Percentiles rank a stretch among this genome's conserved stretches.
These are phyloP conservation scores for Glycine soja DNA, from an alignment of 306 rosid genomes.

Conservation along the genomic window DNA sequence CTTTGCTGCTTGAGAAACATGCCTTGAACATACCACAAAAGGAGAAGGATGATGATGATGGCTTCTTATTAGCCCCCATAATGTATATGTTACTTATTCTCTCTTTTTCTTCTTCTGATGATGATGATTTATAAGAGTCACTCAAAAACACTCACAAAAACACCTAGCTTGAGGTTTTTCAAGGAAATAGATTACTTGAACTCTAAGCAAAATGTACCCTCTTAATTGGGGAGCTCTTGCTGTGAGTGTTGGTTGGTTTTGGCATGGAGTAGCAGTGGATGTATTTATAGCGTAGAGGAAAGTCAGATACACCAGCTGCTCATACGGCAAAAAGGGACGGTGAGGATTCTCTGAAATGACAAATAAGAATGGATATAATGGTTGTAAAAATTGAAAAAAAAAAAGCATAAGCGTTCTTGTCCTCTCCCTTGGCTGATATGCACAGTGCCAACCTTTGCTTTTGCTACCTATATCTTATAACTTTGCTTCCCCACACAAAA, in stretches of 20 bases:
- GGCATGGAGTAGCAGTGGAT: slow-evolving; percentile 27
- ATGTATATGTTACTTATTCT: background rate
- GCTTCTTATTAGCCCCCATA: slow-evolving; percentile 58
- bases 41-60: slow-evolving; percentile 60
- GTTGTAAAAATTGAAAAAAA: too few relatives aligned
- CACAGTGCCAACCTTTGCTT: slow-evolving; percentile 50
- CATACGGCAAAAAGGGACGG: slow-evolving; percentile 55
- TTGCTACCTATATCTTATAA: slow-evolving; percentile 7
- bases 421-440: slow-evolving; percentile 49
- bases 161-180: background rate
- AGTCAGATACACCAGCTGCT: slow-evolving; percentile 23
- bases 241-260: slow-evolving; percentile 19
- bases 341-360: slow-evolving; percentile 57
- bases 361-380: slow-evolving; percentile 40
- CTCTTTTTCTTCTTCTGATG: too few relatives aligned
- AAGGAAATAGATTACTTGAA: background rate
- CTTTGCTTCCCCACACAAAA: slow-evolving; percentile 40
- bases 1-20: slow-evolving; percentile 62
- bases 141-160: background rate
- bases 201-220: slow-evolving; percentile 25
- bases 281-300: slow-evolving; percentile 58
- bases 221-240: background rate
- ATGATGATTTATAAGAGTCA: background rate
- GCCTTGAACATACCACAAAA: slow-evolving; percentile 68
- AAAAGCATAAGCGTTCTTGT: slow-evolving; percentile 55